Evolutionary conservation across 768 basidiomycete genomes (phyloP).

Genomic region (Chalciporus sphaerocephalus): DNA sequence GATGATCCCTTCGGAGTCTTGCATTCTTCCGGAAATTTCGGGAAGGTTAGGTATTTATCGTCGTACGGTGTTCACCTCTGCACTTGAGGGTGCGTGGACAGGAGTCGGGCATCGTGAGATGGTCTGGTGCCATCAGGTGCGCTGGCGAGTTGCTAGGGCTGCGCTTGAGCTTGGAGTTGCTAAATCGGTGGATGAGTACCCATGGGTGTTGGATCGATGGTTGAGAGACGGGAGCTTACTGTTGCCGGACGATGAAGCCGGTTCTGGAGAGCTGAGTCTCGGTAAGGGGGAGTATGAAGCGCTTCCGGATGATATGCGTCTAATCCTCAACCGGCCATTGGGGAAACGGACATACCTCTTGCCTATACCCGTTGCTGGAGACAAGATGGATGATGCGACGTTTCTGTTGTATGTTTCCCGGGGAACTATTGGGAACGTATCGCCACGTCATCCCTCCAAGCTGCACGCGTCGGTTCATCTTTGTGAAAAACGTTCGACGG

Average conservation of each 20-base stretch:
- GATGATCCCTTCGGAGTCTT: constrained; percentile 89
- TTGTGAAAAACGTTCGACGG: constrained; percentile 35
- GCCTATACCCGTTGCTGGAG: constrained; percentile 28
- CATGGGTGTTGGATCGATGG: constrained; percentile 56
- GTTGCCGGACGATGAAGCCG: constrained; percentile 27
- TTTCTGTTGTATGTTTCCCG: constrained; percentile 58
- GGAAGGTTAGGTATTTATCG: constrained; percentile 35
- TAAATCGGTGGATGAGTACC: constrained; percentile 22
- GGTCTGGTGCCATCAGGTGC: constrained; percentile 98
- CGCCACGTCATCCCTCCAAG: constrained; percentile 44
- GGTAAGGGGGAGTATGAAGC: constrained; percentile 29
- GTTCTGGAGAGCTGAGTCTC: constrained; percentile 9
- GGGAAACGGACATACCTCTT: constrained; percentile 48
- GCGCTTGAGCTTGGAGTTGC: constrained; percentile 61
- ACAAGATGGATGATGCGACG: constrained; percentile 18
- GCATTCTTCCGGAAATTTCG: constrained; percentile 47
- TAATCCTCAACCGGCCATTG: constrained; percentile 44
- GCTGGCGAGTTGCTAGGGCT: constrained; percentile 80
- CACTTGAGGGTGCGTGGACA: constrained; percentile 89
- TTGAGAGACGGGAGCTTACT: constrained; percentile 56
- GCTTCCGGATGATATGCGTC: constrained; percentile 34
- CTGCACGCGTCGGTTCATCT: constrained; percentile 45
- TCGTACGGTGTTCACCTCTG: constrained; percentile 76
- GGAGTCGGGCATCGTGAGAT: constrained; percentile 94
- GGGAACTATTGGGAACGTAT: constrained; percentile 49